A percentile compares a stretch with the other conserved stretches of the same genome.
These are phyloP conservation scores for Wolfiporia cocos DNA, from an alignment of 1,284 basidiomycete species.

Conservation along the genomic window DNA sequence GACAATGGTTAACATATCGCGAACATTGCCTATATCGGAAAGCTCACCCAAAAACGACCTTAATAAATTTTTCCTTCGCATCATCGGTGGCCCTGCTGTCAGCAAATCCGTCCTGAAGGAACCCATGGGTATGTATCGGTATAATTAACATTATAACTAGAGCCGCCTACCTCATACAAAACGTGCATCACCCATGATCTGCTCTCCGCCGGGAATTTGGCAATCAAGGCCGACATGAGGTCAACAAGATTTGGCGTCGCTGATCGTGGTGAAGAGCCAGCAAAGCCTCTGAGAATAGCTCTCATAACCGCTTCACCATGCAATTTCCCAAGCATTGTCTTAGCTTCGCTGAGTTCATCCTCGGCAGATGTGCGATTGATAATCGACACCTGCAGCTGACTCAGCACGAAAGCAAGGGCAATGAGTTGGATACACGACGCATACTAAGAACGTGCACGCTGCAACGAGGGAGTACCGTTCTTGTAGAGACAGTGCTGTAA, in stretches of 20 bases:
- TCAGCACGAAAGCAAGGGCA: background rate
- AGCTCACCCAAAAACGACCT: conserved; percentile 69
- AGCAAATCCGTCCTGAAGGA: conserved; percentile 56
- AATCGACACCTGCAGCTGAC: conserved; percentile 41
- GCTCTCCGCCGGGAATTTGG: conserved; percentile 47
- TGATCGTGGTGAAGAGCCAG: conserved; percentile 75
- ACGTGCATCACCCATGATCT: conserved; percentile 69
- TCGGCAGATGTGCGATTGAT: conserved; percentile 55
- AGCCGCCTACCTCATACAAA: conserved; percentile 55
- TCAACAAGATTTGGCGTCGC: conserved; percentile 82
- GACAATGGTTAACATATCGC: background rate
- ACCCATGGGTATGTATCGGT: background rate
- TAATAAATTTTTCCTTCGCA: conserved; percentile 75
- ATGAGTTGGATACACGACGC: conserved; percentile 18
- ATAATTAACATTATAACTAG: background rate
- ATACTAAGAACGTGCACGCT: conserved; percentile 76
- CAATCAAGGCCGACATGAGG: conserved; percentile 60
- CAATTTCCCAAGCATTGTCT: conserved; percentile 42
- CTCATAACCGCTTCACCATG: conserved; percentile 70
- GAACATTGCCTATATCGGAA: conserved; percentile 18
- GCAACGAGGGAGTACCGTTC: conserved; percentile 85
- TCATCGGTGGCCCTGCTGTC: conserved; percentile 57
- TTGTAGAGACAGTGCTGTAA: conserved; percentile 67
- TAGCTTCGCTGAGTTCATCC: conserved; percentile 45
- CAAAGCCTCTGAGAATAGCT: conserved; percentile 72